Evolutionary conservation across 1,284 basidiomycete species (phyloP), one percentile per base, ranked within the genome.

Genomic region (Tremellales sp.): DNA sequence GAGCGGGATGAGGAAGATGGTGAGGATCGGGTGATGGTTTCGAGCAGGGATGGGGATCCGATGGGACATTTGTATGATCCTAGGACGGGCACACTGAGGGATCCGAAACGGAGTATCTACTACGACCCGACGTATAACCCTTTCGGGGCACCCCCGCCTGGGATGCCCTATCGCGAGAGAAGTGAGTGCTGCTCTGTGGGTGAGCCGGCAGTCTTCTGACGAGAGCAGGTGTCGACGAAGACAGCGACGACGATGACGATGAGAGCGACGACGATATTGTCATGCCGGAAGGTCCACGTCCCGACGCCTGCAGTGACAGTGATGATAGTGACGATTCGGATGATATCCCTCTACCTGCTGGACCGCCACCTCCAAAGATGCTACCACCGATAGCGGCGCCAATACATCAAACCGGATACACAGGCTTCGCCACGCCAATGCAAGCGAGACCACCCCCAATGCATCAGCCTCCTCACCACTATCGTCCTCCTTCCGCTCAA

Each of bases 71-170:
- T 87, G 23, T 91, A 89, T 75, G 82, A 86, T 62, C 10, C 8
- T 8, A 85, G 86, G 67, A 82, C 85, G 66, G 88, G 89, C 15
- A 79, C 88, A 43, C 84, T 89, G 55, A 78, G 84, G 49, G 87
- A 89, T 73, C 89, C 89, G 12, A 89, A 89, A 64, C 79, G 89
- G 60, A 93, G 89, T 72, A 79, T 92, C 37, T 97, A 97, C 72
- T 97, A 91, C 72, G 89, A 97, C 62, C 81, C 87, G 29, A 81
- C 90, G 45, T 86, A 94, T 81, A 97, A 97, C 68, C 90, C 91
- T 6, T 93, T 81, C 67, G 93, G 93, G 23, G 89, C 91, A n/a
- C 84, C 93, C 19, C 93, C 93, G 19, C 93, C 93, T 8, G 93
- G 93, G 7, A 89, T 96, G 91, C 90, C 89, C 8, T 97, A 97